Percentiles rank a stretch among this genome's conserved stretches.
phyloP scores from a whole-genome alignment of 2,329 filamentous ascomycete genomes.

The Aspergillus sp. region DNA sequence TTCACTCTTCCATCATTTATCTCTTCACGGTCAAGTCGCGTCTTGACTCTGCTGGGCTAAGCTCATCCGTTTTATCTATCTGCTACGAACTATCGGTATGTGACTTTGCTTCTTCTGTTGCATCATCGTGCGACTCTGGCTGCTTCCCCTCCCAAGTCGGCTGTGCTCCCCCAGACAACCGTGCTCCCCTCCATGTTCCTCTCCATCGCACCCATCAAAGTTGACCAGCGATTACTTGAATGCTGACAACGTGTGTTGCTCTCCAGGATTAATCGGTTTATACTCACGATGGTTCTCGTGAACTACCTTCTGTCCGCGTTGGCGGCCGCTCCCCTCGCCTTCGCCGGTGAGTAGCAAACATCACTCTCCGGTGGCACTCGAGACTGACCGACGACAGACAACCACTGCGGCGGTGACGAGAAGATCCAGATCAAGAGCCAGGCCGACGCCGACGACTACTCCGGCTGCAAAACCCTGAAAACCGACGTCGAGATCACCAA shows the following conservation, averaged over 20 bases:
- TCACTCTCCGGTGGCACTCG: neutral
- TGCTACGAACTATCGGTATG: conserved; percentile 1
- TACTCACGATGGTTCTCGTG: conserved; percentile 41
- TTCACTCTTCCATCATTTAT: conserved; percentile 15
- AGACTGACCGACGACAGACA: conserved; percentile 8
- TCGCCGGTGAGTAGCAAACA: conserved; percentile 21
- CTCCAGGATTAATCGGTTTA: conserved; percentile 1
- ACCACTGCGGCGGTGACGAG: conserved; percentile 15
- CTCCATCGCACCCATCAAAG: no score
- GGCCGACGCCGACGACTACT: conserved; percentile 54
- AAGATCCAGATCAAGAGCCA: conserved; percentile 48
- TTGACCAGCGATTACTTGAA: no score
- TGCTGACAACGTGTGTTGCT: conserved; percentile 4
- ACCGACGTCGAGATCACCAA: conserved; percentile 59
- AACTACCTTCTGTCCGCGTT: conserved; percentile 50
- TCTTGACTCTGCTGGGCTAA: neutral
- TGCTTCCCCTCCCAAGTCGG: no score
- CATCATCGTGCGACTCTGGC: no score
- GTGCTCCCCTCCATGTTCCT: conserved; percentile 3
- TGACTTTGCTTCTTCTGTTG: neutral
- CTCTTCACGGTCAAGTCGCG: conserved; percentile 4
- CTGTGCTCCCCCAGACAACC: neutral
- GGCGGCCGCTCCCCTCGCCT: conserved; percentile 43
- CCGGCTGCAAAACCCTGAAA: conserved; percentile 57
- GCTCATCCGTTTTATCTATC: neutral